Evolutionary conservation across 257 asterid species (phyloP).

Genomic region (Coffea canephora): DNA sequence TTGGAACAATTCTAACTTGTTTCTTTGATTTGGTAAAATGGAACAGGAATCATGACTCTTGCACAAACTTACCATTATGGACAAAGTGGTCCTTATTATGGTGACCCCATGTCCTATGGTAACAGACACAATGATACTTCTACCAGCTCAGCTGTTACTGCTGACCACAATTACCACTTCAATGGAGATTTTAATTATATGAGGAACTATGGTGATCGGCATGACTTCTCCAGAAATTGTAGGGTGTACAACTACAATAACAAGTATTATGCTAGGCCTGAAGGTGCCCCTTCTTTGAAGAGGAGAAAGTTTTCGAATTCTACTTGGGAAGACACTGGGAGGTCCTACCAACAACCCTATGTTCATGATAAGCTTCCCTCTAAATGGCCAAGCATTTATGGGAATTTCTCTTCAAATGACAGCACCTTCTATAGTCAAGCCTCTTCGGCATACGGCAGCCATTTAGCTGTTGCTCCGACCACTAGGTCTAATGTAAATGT

Average conservation of each 20-base stretch:
- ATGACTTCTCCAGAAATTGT: slow-evolving; percentile 31
- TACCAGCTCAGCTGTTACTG: slow-evolving; percentile 27
- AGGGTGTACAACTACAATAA: slow-evolving; percentile 34
- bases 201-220: slow-evolving; percentile 29
- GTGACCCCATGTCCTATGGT: slow-evolving; percentile 41
- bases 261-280: slow-evolving; percentile 37
- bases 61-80: slow-evolving; percentile 43
- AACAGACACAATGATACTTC: slow-evolving; percentile 41
- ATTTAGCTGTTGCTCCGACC: slow-evolving; percentile 34
- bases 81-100: slow-evolving; percentile 46
- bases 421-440: slow-evolving; percentile 26
- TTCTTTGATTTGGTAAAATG: slow-evolving; percentile 16
- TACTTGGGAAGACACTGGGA: slow-evolving; percentile 41
- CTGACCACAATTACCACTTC: slow-evolving; percentile 30
- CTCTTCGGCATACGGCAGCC: slow-evolving; percentile 22
- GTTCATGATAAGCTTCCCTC: slow-evolving; percentile 17
- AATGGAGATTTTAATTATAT: slow-evolving; percentile 22
- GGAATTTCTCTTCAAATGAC: slow-evolving; percentile 28
- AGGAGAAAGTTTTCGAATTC: slow-evolving; percentile 65
- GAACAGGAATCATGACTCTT: slow-evolving; percentile 63
- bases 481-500: slow-evolving; percentile 28
- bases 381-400: slow-evolving; percentile 14
- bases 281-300: slow-evolving; percentile 49
- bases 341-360: slow-evolving; percentile 44
- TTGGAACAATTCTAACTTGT: neutral